Base-by-base conservation (phyloP, 139 green algal genomes). In the Chlorella sorokiniana region DNA sequence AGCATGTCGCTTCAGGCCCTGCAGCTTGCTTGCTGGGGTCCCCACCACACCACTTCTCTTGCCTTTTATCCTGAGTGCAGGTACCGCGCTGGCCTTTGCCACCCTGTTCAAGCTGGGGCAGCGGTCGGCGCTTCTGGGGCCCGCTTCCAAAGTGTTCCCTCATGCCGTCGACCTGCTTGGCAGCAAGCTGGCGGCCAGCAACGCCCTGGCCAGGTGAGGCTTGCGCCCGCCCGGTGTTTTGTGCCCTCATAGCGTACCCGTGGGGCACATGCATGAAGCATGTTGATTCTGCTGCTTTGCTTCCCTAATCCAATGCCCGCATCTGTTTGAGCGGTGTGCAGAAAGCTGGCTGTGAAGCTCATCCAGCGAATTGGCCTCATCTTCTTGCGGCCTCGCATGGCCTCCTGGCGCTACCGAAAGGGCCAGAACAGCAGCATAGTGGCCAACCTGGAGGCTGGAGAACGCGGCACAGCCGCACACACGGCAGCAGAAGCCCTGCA, bases 341-440 rank as follows among this genome's bases (percentile, higher is more conserved):
- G 93, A 40, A 95, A 96, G 90, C 92, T 98, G 41, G 87, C 79
- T 2, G 83, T 92, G 22, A 99, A 99, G 90, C 89, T 99, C 48
- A 72, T 86, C 4, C 88, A 94, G 70, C 86, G 96, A 6, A 79
- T 98, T 10, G 96, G 81, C 0, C 86, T 99, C 6, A 87, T 88
- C 0, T 88, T 96, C 75, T 88, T 99, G 78, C 83, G 86, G 33
- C 94, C 94, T 10, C 81, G 89, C 22, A 77, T 92, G 7, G 91
- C 92, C 0, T 77, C 87, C 14, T 98, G 95, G 95, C 78, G 95
- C 4, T 97, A 98, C 80, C 76, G 83, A 16, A 65, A 70, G 48
- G 54, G 56, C 10, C 59, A 42, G 38, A 54, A 38, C 1, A 74
- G 63, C n/a, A 81, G 38, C 61, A 64, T 72, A 3, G 48, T 40